Conservation (phyloP, 108 stramenopile species). For the Nitzschia putrida region DNA sequence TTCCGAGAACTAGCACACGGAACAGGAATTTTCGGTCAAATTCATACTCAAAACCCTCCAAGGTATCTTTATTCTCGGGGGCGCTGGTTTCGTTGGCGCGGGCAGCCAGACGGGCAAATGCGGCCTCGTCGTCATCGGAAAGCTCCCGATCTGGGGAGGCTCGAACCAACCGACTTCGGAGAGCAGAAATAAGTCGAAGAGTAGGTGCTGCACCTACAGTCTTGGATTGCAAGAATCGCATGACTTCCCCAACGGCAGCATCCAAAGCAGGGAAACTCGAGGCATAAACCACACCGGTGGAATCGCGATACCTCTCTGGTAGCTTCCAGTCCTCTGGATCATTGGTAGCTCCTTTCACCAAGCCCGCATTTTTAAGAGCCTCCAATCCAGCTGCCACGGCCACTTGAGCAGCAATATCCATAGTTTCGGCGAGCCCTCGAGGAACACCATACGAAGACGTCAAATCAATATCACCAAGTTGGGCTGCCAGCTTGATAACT, state of each 20-base stretch:
- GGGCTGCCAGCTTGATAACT: constrained; percentile 88
- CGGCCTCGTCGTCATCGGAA: constrained; percentile 82
- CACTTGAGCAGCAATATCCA: constrained; percentile 95
- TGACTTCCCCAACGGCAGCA: constrained; percentile 94
- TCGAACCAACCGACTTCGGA: constrained; percentile 74
- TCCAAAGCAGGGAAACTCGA: constrained; percentile 96
- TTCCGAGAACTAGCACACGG: constrained; percentile 91
- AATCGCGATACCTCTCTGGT: constrained; percentile 88
- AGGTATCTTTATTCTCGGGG: constrained; percentile 15
- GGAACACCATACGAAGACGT: constrained; percentile 85
- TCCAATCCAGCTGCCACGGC: constrained; percentile 95
- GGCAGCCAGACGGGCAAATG: constrained; percentile 73
- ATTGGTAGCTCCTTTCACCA: constrained; percentile 78
- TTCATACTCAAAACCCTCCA: constrained; percentile 61
- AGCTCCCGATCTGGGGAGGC: constrained; percentile 69
- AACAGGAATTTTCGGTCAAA: constrained; percentile 99
- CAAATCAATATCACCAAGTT: constrained; percentile 82
- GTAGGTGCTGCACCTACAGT: constrained; percentile 80
- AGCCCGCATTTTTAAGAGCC: constrained; percentile 90
- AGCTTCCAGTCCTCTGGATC: constrained; percentile 86
- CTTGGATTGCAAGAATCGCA: constrained; percentile 89
- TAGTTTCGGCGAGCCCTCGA: constrained; percentile 86
- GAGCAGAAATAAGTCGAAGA: constrained; percentile 74
- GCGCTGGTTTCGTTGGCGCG: constrained; percentile 64
- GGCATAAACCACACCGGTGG: constrained; percentile 94